Percentiles rank a stretch among this genome's conserved stretches.
These are phyloP conservation scores for Aspergillus felis DNA, from an alignment of 2,329 filamentous ascomycete genomes.

Conservation along the genomic window DNA sequence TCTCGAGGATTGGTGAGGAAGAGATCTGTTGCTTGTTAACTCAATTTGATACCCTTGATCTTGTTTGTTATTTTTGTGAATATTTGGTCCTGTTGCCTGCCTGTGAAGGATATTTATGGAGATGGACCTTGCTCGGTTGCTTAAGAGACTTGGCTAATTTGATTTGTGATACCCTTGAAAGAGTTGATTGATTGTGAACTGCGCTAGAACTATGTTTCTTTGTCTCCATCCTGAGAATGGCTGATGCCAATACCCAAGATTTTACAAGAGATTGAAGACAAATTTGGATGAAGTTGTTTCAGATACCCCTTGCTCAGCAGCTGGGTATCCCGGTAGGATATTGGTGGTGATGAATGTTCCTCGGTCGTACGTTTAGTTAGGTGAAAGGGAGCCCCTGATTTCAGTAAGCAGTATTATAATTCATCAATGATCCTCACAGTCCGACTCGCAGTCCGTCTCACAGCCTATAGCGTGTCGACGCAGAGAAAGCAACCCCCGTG, in stretches of 20 bases:
- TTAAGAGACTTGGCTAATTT: neutral
- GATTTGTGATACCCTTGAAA: neutral
- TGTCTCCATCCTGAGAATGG: neutral
- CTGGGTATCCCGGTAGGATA: no score
- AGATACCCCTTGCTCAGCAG: no score
- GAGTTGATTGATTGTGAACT: neutral
- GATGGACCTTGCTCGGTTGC: neutral
- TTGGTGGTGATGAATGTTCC: no score
- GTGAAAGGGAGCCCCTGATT: no score
- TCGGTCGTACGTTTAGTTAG: no score
- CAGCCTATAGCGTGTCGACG: no score
- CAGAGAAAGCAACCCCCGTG: no score
- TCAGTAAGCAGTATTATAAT: no score
- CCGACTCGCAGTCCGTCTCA: no score
- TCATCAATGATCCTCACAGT: no score
- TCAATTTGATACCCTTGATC: neutral
- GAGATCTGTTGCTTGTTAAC: neutral
- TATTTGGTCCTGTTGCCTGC: neutral
- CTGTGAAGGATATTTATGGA: neutral
- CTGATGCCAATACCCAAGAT: no score
- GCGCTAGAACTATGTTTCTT: neutral
- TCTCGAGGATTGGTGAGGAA: neutral
- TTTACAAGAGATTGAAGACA: neutral
- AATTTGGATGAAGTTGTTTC: neutral
- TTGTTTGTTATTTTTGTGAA: neutral